These are phyloP conservation scores for Eimeria sp. DNA, from an alignment of 169 alveolate species.

Conservation along the genomic window DNA sequence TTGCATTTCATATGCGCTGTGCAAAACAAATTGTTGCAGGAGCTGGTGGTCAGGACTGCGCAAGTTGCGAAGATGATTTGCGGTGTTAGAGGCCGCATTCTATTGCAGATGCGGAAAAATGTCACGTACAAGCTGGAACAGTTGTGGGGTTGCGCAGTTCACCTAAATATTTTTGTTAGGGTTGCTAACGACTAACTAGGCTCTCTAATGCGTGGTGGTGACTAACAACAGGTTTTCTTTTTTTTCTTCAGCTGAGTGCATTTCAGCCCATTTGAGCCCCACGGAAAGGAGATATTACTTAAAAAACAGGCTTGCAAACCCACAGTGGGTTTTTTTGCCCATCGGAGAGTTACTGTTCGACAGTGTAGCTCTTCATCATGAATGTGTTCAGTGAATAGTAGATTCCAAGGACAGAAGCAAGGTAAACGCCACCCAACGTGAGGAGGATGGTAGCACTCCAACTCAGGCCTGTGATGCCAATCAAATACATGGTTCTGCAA, in stretches of 20 bases:
- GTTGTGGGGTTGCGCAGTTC: slow-evolving; percentile 77
- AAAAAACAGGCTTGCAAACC: slow-evolving; percentile 5
- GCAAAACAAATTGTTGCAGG: slow-evolving; percentile 23
- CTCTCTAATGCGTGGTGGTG: background rate
- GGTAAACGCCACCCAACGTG: slow-evolving; percentile 68
- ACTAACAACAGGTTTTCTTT: background rate
- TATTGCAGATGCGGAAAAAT: slow-evolving; percentile 82
- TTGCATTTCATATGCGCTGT: background rate
- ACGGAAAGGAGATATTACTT: slow-evolving; percentile 16
- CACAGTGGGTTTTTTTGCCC: slow-evolving; percentile 20
- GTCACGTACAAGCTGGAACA: slow-evolving; percentile 80
- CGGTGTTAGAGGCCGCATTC: slow-evolving; percentile 83
- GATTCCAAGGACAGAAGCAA: slow-evolving; percentile 65
- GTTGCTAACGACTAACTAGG: slow-evolving; percentile 9
- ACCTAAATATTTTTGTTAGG: slow-evolving; percentile 76
- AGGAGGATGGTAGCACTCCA: slow-evolving; percentile 76
- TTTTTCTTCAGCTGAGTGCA: background rate
- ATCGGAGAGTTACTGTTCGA: slow-evolving; percentile 48
- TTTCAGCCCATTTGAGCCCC: background rate
- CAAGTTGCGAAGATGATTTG: slow-evolving; percentile 84
- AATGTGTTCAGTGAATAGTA: slow-evolving; percentile 61
- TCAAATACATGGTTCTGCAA: background rate
- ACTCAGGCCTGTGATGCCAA: slow-evolving; percentile 52
- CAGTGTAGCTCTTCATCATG: slow-evolving; percentile 56
- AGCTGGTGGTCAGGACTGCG: slow-evolving; percentile 76